Base-by-base conservation (phyloP, 345 rosid genomes). In the Abelmoschus esculentus region DNA sequence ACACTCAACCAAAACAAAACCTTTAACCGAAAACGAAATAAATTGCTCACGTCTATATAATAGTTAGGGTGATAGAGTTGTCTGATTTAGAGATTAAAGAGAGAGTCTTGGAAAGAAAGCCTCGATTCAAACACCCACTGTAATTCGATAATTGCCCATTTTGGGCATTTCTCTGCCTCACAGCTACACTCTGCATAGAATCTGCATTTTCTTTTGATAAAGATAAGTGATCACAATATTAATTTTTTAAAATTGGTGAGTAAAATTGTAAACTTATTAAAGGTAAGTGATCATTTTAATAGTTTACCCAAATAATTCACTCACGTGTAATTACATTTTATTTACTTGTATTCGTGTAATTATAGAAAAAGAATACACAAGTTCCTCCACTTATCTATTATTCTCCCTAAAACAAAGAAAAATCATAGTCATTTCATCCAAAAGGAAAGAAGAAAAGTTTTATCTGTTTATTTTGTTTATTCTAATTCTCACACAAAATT, bases 81-180 rank as follows among this genome's bases (percentile, higher is more conserved):
- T 29, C 3, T 3, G 31, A 1, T 29, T 29, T 29, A 29, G 31
- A 95, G 99, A 74, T 90, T 86, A 28, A 85, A 93, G 66, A 95
- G 70, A 47, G 81, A 82, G 38, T 75, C 80, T 52, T 81, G 82
- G 67, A 86, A 87, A 3, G 86, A 78, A 19, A 92, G 82, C 60
- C 90, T 91, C 11, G 73, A 81, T 75, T 95, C 96, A 17, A 91
- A 80, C 7, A 76, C 83, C 42, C 97, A 96, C 86, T 91, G 99
- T 50, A 95, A 50, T 71, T 95, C 99, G 5, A 95, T 42, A 14
- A 95, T 82, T 38, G 85, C 87, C 97, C 99, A 95, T n/a, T 57
- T 91, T n/a, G 79, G 88, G 67, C 99, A 95, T 17, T 76, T 77
- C 9, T 82, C 92, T 28, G 75, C 88, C 31, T 88, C 89, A 42